A percentile compares a stretch with the other conserved stretches of the same genome.
Evolutionary conservation across 2,329 filamentous ascomycete genomes (phyloP).

Genomic region (Fusarium circinatum): DNA sequence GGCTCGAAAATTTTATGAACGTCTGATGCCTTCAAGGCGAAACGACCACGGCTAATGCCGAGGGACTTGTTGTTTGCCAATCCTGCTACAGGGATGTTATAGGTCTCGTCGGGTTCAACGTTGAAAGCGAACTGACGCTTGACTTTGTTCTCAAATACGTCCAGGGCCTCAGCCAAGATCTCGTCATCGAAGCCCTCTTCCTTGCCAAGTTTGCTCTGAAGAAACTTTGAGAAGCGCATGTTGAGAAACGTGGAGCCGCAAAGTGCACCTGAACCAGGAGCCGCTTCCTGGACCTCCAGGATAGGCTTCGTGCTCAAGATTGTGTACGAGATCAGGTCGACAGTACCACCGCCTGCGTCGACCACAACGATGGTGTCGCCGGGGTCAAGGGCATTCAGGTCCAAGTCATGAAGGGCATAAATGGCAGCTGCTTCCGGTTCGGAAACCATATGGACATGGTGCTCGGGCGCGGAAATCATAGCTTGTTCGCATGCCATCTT

Average conservation of each 20-base stretch:
- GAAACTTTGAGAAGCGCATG: slow-evolving; percentile 55
- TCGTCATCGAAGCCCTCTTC: slow-evolving; percentile 54
- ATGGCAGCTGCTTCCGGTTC: slow-evolving; percentile 63
- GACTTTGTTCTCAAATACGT: slow-evolving; percentile 54
- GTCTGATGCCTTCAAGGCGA: slow-evolving; percentile 51
- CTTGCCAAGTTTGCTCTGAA: slow-evolving; percentile 53
- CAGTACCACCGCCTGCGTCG: slow-evolving; percentile 63
- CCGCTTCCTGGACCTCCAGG: slow-evolving; percentile 57
- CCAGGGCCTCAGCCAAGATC: slow-evolving; percentile 52
- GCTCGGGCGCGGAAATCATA: slow-evolving; percentile 43
- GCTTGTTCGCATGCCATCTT: slow-evolving; percentile 55
- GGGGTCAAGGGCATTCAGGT: slow-evolving; percentile 52
- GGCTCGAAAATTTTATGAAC: slow-evolving; percentile 57
- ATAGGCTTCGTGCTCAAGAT: slow-evolving; percentile 55
- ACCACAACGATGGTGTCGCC: slow-evolving; percentile 62
- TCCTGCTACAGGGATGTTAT: slow-evolving; percentile 53
- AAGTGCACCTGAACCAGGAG: slow-evolving; percentile 56
- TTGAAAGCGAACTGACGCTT: slow-evolving; percentile 51
- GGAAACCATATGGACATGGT: slow-evolving; percentile 55
- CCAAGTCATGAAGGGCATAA: slow-evolving; percentile 55
- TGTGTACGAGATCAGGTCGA: slow-evolving; percentile 62
- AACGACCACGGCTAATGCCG: slow-evolving; percentile 52
- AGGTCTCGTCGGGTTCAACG: slow-evolving; percentile 47
- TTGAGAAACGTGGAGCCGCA: slow-evolving; percentile 60
- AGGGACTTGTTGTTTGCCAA: slow-evolving; percentile 53